A percentile compares a stretch with the other conserved stretches of the same genome.
Conservation (phyloP, 1,284 basidiomycete genomes). For the Malassezia equina region DNA sequence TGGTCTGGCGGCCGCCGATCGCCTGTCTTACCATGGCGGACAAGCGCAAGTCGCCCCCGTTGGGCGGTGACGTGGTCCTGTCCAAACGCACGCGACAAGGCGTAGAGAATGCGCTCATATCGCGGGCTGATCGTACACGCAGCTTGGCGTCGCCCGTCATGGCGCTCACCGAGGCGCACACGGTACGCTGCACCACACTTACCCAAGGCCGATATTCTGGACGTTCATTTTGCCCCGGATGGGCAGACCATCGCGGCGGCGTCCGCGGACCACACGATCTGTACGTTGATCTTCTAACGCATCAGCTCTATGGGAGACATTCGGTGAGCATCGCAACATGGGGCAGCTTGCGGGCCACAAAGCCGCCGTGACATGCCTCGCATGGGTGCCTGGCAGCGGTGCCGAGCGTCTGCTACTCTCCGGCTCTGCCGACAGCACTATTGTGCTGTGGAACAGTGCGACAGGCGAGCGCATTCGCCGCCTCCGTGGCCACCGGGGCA, state of each 20-base stretch:
- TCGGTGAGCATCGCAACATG: constrained; percentile 37
- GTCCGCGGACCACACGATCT: constrained; percentile 36
- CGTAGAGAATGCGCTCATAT: constrained; percentile 17
- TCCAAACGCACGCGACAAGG: constrained; percentile 35
- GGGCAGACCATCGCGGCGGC: constrained; percentile 37
- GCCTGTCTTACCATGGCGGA: constrained; percentile 28
- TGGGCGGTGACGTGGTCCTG: constrained; percentile 17
- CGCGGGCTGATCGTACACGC: constrained; percentile 28
- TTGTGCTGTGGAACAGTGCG: constrained; percentile 35
- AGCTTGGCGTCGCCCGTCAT: constrained; percentile 33
- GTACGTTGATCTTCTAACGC: constrained; percentile 2
- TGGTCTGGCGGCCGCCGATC: not conserved
- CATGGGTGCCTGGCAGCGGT: constrained; percentile 24
- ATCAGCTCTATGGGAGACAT: constrained; percentile 44
- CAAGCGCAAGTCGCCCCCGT: constrained; percentile 36
- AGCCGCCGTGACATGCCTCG: constrained; percentile 38
- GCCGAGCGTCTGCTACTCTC: constrained; percentile 29
- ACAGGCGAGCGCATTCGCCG: constrained; percentile 38
- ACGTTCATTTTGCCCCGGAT: constrained; percentile 38
- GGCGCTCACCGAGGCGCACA: constrained; percentile 35
- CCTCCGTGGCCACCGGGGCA: constrained; percentile 36
- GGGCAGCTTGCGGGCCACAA: constrained; percentile 39
- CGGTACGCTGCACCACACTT: constrained; percentile 4
- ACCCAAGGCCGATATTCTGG: constrained; percentile 29
- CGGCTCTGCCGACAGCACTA: constrained; percentile 43